Evolutionary conservation across 768 basidiomycete genomes (phyloP).

Genomic region (Cubamyces sp.): DNA sequence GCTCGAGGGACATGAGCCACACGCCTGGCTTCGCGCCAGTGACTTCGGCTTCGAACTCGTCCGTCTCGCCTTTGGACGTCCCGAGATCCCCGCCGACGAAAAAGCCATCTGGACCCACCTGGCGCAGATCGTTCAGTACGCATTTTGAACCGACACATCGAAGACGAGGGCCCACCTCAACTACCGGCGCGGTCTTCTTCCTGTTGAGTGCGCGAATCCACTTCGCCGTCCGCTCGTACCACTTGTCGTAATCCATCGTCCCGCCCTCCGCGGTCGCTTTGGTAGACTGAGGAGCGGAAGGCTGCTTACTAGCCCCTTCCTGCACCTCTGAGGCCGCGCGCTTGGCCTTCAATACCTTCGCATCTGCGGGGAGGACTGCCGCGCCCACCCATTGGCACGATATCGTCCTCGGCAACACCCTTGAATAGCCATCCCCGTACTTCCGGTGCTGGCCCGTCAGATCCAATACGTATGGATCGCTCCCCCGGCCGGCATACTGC

Average conservation of each 20-base stretch:
- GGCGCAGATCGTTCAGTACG: not conserved
- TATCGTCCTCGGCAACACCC: not conserved
- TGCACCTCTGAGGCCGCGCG: not conserved
- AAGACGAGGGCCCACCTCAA: not conserved
- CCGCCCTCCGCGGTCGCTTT: not conserved
- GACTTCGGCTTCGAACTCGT: slow-evolving; percentile 6
- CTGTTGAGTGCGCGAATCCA: not conserved
- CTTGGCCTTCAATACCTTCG: not conserved
- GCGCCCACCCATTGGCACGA: not conserved
- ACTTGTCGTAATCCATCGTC: not conserved
- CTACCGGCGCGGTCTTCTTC: not conserved
- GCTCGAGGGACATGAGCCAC: slow-evolving; percentile 4
- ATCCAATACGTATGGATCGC: not conserved
- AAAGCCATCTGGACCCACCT: slow-evolving; percentile 2
- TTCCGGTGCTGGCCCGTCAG: not conserved
- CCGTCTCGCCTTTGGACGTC: not conserved
- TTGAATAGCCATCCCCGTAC: not conserved
- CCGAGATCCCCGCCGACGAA: slow-evolving; percentile 4
- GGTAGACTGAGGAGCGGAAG: no score
- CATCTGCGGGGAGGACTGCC: not conserved
- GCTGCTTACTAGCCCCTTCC: not conserved
- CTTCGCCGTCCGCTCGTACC: not conserved
- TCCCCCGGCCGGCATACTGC: not conserved
- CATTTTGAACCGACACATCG: not conserved
- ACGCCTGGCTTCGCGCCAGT: not conserved